These are phyloP conservation scores for Phytopythium litorale DNA, from an alignment of 352 stramenopile genomes.

Conservation along the genomic window DNA sequence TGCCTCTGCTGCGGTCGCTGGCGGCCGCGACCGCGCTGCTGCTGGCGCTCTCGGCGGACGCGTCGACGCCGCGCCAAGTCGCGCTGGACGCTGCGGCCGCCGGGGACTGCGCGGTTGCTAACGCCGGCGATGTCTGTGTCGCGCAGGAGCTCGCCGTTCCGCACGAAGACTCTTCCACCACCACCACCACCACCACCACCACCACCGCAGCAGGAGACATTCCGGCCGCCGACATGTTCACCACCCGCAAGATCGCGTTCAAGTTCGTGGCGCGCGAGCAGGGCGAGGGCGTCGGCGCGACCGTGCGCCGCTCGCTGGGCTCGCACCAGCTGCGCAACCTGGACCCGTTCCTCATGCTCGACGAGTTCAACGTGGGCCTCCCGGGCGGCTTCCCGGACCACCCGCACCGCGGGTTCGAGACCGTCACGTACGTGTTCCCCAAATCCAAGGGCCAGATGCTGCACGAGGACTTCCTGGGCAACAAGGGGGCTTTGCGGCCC, in stretches of 20 bases:
- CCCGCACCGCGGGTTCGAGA: slow-evolving; percentile 90
- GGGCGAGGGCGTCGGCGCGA: slow-evolving; percentile 31
- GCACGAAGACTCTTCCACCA: not conserved
- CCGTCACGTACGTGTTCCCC: slow-evolving; percentile 85
- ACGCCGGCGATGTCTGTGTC: slow-evolving; percentile 5
- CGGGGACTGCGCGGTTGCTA: not conserved
- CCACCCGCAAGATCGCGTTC: slow-evolving; percentile 17
- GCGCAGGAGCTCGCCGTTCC: not conserved
- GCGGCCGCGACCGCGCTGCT: slow-evolving; percentile 1
- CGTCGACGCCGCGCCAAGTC: not conserved
- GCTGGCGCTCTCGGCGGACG: not conserved
- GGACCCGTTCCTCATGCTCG: slow-evolving; percentile 53
- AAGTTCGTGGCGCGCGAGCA: slow-evolving; percentile 37
- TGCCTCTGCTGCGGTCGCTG: not conserved
- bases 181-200: no score
- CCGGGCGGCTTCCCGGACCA: slow-evolving; percentile 86
- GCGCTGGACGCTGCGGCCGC: not conserved
- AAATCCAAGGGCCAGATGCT: slow-evolving; percentile 67
- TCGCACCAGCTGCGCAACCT: slow-evolving; percentile 26
- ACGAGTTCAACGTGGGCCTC: slow-evolving; percentile 38
- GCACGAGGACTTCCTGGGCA: slow-evolving; percentile 78
- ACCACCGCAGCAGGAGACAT: not conserved
- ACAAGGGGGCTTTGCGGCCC: slow-evolving; percentile 35
- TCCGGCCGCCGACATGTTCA: slow-evolving; percentile 16
- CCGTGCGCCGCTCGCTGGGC: slow-evolving; percentile 34